Percentiles rank a stretch among this genome's conserved stretches.
These are phyloP conservation scores for Diaporthe vaccinii DNA, from an alignment of 2,329 filamentous ascomycete species.

Conservation along the genomic window DNA sequence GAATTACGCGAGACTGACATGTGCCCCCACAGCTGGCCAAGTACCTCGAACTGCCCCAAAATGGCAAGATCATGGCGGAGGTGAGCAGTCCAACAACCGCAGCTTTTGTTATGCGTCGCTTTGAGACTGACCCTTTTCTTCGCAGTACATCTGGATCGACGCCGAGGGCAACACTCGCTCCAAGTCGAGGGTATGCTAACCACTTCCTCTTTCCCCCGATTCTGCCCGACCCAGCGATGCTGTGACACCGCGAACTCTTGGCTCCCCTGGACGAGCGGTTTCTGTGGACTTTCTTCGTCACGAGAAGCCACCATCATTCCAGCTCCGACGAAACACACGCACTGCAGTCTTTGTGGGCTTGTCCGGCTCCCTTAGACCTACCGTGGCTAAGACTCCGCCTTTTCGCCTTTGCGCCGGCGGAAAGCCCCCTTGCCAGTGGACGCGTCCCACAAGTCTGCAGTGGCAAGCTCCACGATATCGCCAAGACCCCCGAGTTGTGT, in stretches of 20 bases:
- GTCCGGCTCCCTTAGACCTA: not conserved
- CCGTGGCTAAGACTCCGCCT: not conserved
- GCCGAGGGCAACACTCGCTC: constrained; percentile 85
- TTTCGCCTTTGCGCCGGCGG: constrained; percentile 25
- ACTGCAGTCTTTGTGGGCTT: constrained; percentile 24
- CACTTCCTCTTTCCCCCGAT: not conserved
- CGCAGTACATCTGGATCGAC: constrained; percentile 95
- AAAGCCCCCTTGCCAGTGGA: not conserved
- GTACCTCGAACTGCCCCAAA: constrained; percentile 92
- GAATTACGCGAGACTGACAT: constrained; percentile 39
- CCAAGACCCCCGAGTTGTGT: constrained; percentile 9
- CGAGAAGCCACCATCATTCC: not conserved
- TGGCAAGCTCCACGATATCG: constrained; percentile 29
- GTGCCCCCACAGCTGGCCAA: constrained; percentile 78
- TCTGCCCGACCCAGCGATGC: constrained; percentile 15
- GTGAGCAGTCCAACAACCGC: not conserved
- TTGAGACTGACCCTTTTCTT: not conserved
- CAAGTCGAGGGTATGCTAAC: constrained; percentile 89
- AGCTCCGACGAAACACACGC: not conserved
- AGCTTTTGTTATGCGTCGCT: not conserved
- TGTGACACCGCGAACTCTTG: constrained; percentile 19
- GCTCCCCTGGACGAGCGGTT: constrained; percentile 32
- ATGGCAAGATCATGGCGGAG: constrained; percentile 86
- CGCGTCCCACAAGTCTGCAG: constrained; percentile 28
- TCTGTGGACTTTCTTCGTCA: not conserved